A percentile compares a stretch with the other conserved stretches of the same genome.
These are phyloP conservation scores for Avena eriantha DNA, from an alignment of 176 grass and related monocot species.

Conservation along the genomic window DNA sequence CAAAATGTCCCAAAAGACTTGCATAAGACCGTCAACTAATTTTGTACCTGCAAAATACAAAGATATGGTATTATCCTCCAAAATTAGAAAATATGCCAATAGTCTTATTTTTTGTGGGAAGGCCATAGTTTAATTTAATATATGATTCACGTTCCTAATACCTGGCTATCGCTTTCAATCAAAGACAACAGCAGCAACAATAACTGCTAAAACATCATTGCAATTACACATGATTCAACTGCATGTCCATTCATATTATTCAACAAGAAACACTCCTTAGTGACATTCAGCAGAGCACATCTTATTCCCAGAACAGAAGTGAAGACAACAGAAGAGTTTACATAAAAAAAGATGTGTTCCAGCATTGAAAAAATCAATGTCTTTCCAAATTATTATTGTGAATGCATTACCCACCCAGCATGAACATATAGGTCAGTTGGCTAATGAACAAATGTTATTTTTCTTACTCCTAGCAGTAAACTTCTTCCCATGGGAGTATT, in stretches of 20 bases:
- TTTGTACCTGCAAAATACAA: constrained; percentile 71
- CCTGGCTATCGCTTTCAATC: constrained; percentile 2
- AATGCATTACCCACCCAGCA: constrained; percentile 12
- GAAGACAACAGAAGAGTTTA: constrained; percentile 1
- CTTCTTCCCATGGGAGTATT: background rate
- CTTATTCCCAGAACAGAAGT: constrained; percentile 30
- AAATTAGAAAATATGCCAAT: background rate
- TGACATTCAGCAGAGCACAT: background rate
- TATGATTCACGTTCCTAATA: background rate
- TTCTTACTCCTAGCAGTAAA: constrained; percentile 5
- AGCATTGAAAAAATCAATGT: constrained; percentile 7
- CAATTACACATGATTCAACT: constrained; percentile 16
- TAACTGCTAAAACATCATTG: constrained; percentile 29
- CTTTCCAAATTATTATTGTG: constrained; percentile 10
- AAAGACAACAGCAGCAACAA: constrained; percentile 8
- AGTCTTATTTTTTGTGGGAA: background rate
- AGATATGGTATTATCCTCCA: constrained; percentile 23
- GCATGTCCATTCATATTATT: background rate
- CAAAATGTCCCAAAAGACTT: constrained; percentile 95
- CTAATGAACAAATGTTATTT: background rate
- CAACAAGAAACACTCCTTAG: constrained; percentile 9
- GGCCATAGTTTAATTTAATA: background rate
- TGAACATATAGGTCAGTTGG: background rate
- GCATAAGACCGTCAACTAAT: constrained; percentile 90
- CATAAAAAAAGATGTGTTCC: constrained; percentile 23